Evolutionary conservation across 495 filamentous ascomycete genomes (phyloP).

Genomic region (Cetradonia linearis): DNA sequence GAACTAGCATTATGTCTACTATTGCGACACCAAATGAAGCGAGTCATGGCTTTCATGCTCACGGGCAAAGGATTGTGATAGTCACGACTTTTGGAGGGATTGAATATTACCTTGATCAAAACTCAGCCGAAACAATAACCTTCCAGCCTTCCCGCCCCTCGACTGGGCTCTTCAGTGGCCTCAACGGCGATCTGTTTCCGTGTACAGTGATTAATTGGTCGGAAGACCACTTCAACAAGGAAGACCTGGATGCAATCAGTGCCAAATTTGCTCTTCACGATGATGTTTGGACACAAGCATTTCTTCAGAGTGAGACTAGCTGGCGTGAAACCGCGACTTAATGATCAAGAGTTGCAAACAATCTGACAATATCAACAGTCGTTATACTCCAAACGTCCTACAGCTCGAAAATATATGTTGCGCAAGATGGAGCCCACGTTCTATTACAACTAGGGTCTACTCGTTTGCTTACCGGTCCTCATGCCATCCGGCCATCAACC

Average conservation of each 20-base stretch:
- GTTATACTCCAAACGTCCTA: slow-evolving; percentile 11
- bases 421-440: not conserved
- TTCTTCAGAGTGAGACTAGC: slow-evolving; percentile 14
- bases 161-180: not conserved
- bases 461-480: slow-evolving; percentile 10
- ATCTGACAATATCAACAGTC: slow-evolving; percentile 2
- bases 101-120: slow-evolving; percentile 9
- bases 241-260: slow-evolving; percentile 5
- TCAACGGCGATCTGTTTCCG: slow-evolving; percentile 1
- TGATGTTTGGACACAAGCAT: slow-evolving; percentile 14
- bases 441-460: not conserved
- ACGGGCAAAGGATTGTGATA: not conserved
- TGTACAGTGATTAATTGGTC: slow-evolving; percentile 10
- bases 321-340: not conserved
- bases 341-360: not conserved
- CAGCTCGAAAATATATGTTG: slow-evolving; percentile 5
- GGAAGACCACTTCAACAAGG: slow-evolving; percentile 8
- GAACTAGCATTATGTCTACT: not conserved
- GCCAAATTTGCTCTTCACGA: slow-evolving; percentile 4
- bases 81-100: not conserved
- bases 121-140: slow-evolving; percentile 6
- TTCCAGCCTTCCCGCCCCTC: slow-evolving; percentile 1
- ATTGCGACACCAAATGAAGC: not conserved
- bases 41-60: not conserved
- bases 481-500: slow-evolving; percentile 13